Evolutionary conservation across 805 yeast species (phyloP).

Genomic region (Sungouiozyma intestinalis): DNA sequence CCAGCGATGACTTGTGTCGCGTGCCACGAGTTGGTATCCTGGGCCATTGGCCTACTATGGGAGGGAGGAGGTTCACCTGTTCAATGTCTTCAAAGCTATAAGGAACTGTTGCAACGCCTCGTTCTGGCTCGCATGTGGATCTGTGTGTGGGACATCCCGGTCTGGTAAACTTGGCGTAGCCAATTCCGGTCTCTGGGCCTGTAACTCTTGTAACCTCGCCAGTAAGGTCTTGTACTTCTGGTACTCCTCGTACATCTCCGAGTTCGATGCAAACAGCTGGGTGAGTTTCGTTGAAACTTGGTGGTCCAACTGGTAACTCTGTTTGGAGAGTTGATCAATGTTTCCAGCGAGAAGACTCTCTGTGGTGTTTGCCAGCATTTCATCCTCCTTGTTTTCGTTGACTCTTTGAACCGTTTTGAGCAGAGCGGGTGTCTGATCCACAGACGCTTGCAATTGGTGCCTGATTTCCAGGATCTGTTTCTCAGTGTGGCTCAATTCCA

Average conservation of each 20-base stretch:
- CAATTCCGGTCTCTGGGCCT: too few relatives aligned
- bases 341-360: constrained; percentile 6
- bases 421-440: constrained; percentile 17
- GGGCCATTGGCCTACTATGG: too few relatives aligned
- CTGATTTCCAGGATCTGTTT: not conserved
- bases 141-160: too few relatives aligned
- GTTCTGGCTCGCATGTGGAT: too few relatives aligned
- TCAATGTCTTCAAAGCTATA: constrained; percentile 1
- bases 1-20: not conserved
- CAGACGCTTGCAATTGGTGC: constrained; percentile 11
- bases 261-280: not conserved
- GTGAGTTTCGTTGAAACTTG: constrained; percentile 3
- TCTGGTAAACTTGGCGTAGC: too few relatives aligned
- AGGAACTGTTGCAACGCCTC: not conserved
- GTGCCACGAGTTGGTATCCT: not conserved
- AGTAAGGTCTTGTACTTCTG: not conserved
- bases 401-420: constrained; percentile 7
- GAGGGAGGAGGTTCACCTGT: not conserved
- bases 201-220: not conserved
- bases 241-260: not conserved
- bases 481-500: not conserved
- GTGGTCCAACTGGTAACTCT: constrained; percentile 12
- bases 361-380: not conserved
- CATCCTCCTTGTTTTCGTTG: constrained; percentile 7
- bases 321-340: constrained; percentile 10